Percentiles rank a stretch among this genome's conserved stretches.
These are phyloP conservation scores for Malus fusca DNA, from an alignment of 306 rosid genomes.

Conservation along the genomic window DNA sequence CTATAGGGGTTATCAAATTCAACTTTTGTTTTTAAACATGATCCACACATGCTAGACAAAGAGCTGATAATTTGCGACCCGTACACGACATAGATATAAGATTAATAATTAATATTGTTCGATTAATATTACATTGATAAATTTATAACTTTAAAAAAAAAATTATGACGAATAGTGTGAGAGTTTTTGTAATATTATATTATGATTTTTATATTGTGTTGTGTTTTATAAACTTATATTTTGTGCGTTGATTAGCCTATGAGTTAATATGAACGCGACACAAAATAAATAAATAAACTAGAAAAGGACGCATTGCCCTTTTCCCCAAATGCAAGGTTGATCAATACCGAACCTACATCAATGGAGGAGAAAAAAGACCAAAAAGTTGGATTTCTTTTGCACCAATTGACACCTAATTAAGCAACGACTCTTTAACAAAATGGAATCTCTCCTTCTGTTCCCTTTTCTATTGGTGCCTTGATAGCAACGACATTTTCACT, in stretches of 20 bases:
- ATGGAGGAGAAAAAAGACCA: not conserved
- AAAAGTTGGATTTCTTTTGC: not conserved
- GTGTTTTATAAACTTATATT: too few relatives aligned
- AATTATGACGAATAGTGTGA: too few relatives aligned
- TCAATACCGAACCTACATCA: not conserved
- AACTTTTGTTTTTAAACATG: not conserved
- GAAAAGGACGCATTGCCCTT: not conserved
- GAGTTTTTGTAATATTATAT: too few relatives aligned
- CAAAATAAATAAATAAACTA: too few relatives aligned
- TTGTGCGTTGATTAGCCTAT: too few relatives aligned
- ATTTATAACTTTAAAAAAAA: too few relatives aligned
- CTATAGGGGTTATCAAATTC: not conserved
- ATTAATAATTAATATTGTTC: too few relatives aligned
- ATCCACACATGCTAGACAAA: not conserved
- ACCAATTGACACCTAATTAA: not conserved
- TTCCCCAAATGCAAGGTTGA: slow-evolving; percentile 1
- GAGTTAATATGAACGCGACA: too few relatives aligned
- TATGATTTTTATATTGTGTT: too few relatives aligned
- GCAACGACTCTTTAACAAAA: slow-evolving; percentile 32
- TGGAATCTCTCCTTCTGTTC: slow-evolving; percentile 25
- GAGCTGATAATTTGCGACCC: not conserved
- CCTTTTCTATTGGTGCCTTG: slow-evolving; percentile 35
- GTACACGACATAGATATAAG: not conserved
- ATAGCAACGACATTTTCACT: slow-evolving; percentile 32
- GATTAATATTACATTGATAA: too few relatives aligned